Base-by-base conservation (phyloP, 2,329 filamentous ascomycete species). In the Fusarium palustre region DNA sequence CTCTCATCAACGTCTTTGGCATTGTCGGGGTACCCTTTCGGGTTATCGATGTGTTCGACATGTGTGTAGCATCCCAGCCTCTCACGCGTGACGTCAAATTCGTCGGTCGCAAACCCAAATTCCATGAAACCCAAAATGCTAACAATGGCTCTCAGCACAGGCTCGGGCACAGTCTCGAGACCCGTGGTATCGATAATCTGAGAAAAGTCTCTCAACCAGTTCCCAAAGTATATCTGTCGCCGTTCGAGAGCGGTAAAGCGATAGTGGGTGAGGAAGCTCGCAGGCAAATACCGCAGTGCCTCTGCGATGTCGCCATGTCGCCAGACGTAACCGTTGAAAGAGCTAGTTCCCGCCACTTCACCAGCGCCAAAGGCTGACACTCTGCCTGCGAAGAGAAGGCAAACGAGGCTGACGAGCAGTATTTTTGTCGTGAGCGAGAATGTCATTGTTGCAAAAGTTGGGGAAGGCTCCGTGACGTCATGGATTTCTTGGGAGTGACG, bases 81-180 rank as follows among this genome's bases (percentile, higher is more conserved):
- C 63, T 94, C 91, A 20, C 90, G 86, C 2, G 92, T 94, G 38
- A 94, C 92, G 75, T 94, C 92, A 72, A 93, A 94, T 74, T 94
- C 92, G 53, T 86, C 90, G 2, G 92, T 94, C 11, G 91, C 92
- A 79, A 92, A 94, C 42, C 92, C 77, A 62, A 79, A 78, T 39
- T 78, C 75, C 54, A 77, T 56, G 47, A 77, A 76, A 52, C 71
- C 75, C 55, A 77, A 36, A 20, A 77, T 73, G 49, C 75, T 75
- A 20, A 77, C 75, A 11, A 77, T 75, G 49, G 76, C 74, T 28
- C 75, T 68, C 6, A 77, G 66, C 8, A 75, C 69, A 1, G 75
- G 69, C 46, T 77, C 75, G 0, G 75, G 73, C 0, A 77, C 66
- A 20, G 73, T 77, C 12, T 77, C 75, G n/a, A 77, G 72, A 48